These are phyloP conservation scores for Kodamaea jinghongensis DNA, from an alignment of 805 yeast genomes.

Conservation along the genomic window DNA sequence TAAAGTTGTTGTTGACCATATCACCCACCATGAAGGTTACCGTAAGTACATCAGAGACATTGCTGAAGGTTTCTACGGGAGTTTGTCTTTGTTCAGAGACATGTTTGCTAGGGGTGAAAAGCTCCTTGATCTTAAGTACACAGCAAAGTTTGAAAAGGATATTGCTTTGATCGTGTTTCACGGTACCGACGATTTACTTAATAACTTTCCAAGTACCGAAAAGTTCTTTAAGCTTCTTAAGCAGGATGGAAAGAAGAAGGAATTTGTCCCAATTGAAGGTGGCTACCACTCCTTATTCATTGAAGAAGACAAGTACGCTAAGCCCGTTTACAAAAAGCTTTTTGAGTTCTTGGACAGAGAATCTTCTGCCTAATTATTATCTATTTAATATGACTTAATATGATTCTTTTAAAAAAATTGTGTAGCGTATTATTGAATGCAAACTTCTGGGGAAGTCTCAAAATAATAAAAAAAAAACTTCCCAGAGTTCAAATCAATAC, in stretches of 20 bases:
- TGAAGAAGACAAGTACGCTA: slow-evolving; percentile 45
- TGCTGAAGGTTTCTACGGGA: slow-evolving; percentile 42
- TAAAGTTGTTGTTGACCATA: slow-evolving; percentile 49
- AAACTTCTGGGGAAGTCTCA: too few species aligned
- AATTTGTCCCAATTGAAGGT: slow-evolving; percentile 22
- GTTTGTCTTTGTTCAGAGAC: slow-evolving; percentile 60
- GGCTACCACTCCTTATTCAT: slow-evolving; percentile 46
- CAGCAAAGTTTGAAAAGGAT: slow-evolving; percentile 32
- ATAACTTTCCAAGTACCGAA: slow-evolving; percentile 48
- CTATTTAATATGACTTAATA: too few species aligned
- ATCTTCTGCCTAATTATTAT: too few species aligned
- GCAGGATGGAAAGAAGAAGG: slow-evolving; percentile 27
- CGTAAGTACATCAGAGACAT: slow-evolving; percentile 39
- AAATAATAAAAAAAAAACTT: too few species aligned
- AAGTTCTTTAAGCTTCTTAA: slow-evolving; percentile 37
- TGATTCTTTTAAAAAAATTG: too few species aligned
- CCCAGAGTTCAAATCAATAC: too few species aligned
- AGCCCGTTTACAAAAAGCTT: slow-evolving; percentile 33
- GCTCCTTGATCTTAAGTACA: slow-evolving; percentile 38
- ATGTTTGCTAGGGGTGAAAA: slow-evolving; percentile 61
- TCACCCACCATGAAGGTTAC: slow-evolving; percentile 51
- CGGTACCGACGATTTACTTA: slow-evolving; percentile 63
- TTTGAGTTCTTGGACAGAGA: slow-evolving; percentile 25
- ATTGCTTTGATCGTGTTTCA: slow-evolving; percentile 57
- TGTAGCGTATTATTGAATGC: too few species aligned